Evolutionary conservation across 2,329 filamentous ascomycete genomes (phyloP), one percentile per base, ranked within the genome.

Genomic region (Ophiostoma quercus): DNA sequence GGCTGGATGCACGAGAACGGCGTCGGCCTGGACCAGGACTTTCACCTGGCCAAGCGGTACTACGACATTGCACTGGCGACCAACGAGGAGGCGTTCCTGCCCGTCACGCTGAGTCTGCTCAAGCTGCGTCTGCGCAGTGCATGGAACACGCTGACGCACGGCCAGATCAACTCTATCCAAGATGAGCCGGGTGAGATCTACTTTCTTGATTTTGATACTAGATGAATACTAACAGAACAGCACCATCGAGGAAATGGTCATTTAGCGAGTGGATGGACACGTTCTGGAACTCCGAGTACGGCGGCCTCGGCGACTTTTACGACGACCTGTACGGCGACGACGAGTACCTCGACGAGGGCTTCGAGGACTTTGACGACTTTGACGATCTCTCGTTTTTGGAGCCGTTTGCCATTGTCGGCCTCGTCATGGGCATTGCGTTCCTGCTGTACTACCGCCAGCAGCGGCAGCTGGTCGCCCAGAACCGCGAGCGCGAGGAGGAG

Each of bases 1-100:
- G 96, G 95, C 5, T 99, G 95, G 95, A 98, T 99, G 94, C 93
- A 99, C 76, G 95, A 99, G 80, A 97, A 98, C 76, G 95, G 95
- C 8, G 84, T 98, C 67, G 92, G 94, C 1, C 86, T 98, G 25
- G 90, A 91, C 69, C 95, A 99, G 77, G 95, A 99, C 77, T 99
- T 96, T 78, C 95, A 99, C 77, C 88, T 99, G 70, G 95, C 96
- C 1, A 99, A 99, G 80, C 85, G 95, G 69, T 97, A 94, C 79
- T 99, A 99, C 77, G 95, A 99, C 75, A 86, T 95, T 72, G 94
- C 95, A 0, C 82, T 97, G 39, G 92, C 94, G 76, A 94, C 94
- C 0, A 99, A 97, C 75, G 85, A 89, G 67, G 96, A 99, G 79
- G 94, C 95, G 0, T 98, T 98, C 77, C 84, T 98, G 0, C 95